Conservation (phyloP, 331 rosid species). For the Rosa hybrid region DNA sequence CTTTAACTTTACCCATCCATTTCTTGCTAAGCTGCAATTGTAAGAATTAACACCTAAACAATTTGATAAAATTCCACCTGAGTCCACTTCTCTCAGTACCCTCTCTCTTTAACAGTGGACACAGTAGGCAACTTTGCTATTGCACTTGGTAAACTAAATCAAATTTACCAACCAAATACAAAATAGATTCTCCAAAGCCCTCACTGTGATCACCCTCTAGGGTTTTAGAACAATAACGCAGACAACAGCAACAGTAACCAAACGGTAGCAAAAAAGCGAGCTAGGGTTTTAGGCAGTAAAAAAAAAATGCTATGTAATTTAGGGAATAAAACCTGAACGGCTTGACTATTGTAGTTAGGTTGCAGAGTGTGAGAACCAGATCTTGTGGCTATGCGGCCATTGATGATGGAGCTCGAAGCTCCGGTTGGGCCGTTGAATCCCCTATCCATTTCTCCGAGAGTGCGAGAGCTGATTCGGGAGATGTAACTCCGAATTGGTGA, state of each 20-base stretch:
- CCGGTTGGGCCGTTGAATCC: constrained; percentile 53
- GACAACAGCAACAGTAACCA: neutral
- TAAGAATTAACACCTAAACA: neutral
- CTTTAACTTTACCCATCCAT: neutral
- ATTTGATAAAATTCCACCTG: neutral
- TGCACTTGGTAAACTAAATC: neutral
- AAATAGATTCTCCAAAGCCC: neutral
- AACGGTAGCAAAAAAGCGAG: constrained; percentile 5
- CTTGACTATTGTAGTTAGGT: constrained; percentile 61
- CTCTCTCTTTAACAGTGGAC: no score
- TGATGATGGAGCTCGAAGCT: constrained; percentile 45
- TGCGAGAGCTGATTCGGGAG: neutral
- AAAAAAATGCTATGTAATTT: neutral
- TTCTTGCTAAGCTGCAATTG: neutral
- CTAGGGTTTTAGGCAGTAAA: constrained; percentile 48
- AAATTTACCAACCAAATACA: neutral
- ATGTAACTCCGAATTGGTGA: constrained; percentile 15
- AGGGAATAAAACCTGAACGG: constrained; percentile 63
- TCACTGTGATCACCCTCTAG: neutral
- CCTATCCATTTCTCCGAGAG: constrained; percentile 53
- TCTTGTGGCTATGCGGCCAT: constrained; percentile 35
- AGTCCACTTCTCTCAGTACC: neutral
- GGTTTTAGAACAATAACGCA: neutral
- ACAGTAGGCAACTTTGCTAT: neutral
- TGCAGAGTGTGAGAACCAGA: constrained; percentile 39